Conservation (phyloP, 768 basidiomycete genomes). For the Leucocoprinus birnbaumii region DNA sequence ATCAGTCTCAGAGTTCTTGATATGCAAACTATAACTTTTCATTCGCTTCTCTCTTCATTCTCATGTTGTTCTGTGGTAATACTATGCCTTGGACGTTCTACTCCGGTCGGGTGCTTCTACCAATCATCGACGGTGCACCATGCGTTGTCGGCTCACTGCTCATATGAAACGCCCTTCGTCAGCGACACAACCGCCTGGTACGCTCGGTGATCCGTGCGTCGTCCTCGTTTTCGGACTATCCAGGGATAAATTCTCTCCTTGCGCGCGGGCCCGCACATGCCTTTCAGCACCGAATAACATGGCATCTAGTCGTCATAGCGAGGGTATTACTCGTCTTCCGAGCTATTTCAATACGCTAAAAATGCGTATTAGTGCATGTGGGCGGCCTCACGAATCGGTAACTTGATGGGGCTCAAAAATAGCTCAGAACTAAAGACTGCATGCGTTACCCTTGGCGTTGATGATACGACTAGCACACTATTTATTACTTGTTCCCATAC, state of each 20-base stretch:
- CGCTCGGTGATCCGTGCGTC: background rate
- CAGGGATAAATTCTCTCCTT: background rate
- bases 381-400: background rate
- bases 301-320: background rate
- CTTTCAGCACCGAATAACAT: background rate
- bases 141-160: background rate
- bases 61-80: background rate
- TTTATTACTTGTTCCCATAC: constrained; percentile 7
- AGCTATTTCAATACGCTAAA: background rate
- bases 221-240: constrained; percentile 1
- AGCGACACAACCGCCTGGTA: background rate
- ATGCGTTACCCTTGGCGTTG: constrained; percentile 7
- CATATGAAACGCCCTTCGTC: background rate
- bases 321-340: background rate
- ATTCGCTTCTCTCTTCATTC: background rate
- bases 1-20: background rate
- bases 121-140: background rate
- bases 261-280: background rate
- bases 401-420: background rate
- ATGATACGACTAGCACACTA: constrained; percentile 1
- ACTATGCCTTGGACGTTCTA: background rate
- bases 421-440: constrained; percentile 3
- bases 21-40: background rate
- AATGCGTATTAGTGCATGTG: constrained; percentile 2
- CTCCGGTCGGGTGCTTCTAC: background rate